A percentile compares a stretch with the other conserved stretches of the same genome.
phyloP scores from a whole-genome alignment of 768 basidiomycete species.

The Russula compacta region DNA sequence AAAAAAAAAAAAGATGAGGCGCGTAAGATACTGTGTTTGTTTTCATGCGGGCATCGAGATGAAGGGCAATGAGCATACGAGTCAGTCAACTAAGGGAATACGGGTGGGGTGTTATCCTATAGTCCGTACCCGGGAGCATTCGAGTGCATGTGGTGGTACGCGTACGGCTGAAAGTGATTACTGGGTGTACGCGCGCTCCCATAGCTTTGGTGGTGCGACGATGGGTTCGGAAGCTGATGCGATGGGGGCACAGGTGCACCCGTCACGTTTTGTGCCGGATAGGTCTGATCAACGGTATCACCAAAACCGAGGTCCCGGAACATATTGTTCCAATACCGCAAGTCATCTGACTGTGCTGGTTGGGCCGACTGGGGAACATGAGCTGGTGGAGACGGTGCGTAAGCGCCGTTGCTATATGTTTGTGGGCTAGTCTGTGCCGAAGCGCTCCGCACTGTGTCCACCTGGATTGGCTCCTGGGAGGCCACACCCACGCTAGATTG shows the following conservation, averaged over 20 bases:
- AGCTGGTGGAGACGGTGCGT: constrained; percentile 1
- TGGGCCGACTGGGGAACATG: neutral
- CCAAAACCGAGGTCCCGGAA: constrained; percentile 65
- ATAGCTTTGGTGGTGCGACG: constrained; percentile 1
- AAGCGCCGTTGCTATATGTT: neutral
- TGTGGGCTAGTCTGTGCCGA: constrained; percentile 20
- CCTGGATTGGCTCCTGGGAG: constrained; percentile 11
- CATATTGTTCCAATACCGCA: constrained; percentile 67
- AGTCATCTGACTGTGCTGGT: constrained; percentile 37
- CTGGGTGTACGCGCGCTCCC: neutral
- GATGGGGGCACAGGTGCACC: neutral
- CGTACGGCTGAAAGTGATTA: constrained; percentile 9
- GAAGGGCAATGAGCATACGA: neutral
- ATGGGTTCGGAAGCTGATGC: neutral
- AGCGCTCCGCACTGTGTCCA: constrained; percentile 2
- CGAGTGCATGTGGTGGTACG: constrained; percentile 20
- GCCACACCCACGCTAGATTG: neutral
- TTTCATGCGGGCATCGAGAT: neutral
- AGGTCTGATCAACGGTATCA: constrained; percentile 26
- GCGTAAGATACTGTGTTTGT: constrained; percentile 4
- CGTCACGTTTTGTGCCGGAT: constrained; percentile 1
- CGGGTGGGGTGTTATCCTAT: neutral
- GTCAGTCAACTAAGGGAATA: neutral
- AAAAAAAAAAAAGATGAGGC: neutral
- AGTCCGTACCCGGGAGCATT: constrained; percentile 17